Evolutionary conservation across 2,329 filamentous ascomycete genomes (phyloP), one percentile per base, ranked within the genome.

Genomic region (Acrocalymma vagum): DNA sequence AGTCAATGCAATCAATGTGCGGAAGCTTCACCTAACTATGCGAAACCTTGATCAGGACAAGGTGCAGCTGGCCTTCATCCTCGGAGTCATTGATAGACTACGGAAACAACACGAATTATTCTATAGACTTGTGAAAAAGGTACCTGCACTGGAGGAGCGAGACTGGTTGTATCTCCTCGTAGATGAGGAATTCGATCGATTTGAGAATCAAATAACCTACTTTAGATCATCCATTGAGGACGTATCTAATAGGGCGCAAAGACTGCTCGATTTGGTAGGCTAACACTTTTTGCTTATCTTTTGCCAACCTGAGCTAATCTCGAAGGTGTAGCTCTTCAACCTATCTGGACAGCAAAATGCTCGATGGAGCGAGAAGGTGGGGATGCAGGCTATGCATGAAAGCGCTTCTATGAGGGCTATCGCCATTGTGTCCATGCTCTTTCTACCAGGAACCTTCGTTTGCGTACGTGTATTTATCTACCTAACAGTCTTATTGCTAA

Each of bases 11-110:
- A 38, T 45, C 14, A 34, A 39, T 23, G 22, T 39, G 11, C 34
- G 35, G n/a, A 23, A 13, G 9, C 18, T 46, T 1, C 46, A 49
- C 17, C 22, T 45, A 3, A 45, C 38, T 3, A 37, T 46, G 38
- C 32, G 38, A 9, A 46, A 42, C 14, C 22, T 50, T 1, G 46
- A 50, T 14, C 42, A 46, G 17, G 46, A 50, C n/a, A 40, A 37
- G 9, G 14, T 50, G 4, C 42, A 50, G 25, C 34, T 50, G 7
- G 42, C 34, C 2, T 38, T 39, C 15, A 46, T 46, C 16, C 30
- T 50, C 3, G 42, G 35, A 9, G 36, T 45, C 2, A 42, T 50
- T 11, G 35, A 29, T 10, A 33, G 46, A 7, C 14, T 46, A 7
- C 46, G 46, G 8, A 50, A 37, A 15, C 46, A 42, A 13, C 42